Base-by-base conservation (phyloP, 371 early-diverging fungal species). In the Nematocida minor region DNA sequence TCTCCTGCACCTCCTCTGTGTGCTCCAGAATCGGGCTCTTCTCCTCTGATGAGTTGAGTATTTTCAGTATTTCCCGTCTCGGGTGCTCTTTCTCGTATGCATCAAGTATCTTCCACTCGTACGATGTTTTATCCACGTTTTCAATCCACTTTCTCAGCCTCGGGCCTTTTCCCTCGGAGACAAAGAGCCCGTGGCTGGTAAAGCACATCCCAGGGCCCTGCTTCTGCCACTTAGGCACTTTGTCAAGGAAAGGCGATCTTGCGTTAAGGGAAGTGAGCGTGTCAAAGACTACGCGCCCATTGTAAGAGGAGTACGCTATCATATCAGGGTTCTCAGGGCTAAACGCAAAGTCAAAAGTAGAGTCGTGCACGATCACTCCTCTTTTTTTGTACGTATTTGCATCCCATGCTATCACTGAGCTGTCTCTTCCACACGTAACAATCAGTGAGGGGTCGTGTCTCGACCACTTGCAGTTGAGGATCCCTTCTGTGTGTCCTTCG, bases 301-400 rank as follows among this genome's bases (percentile, higher is more conserved):
- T 74, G 47, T 41, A 74, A 16, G 77, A 60, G 29, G 77, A 48
- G 55, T 74, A 74, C 41, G 53, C 60, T 14, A 74, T 55, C 63
- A 62, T 64, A 34, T 74, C 77, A 36, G 77, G 77, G 32, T 74
- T 25, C 47, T 74, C 77, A n/a, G 77, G 77, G 46, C 77, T 74
- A 36, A 74, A 74, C 14, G 40, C 63, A 48, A 74, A 74, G 57
- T 74, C 77, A 51, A 74, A 74, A 14, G 36, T 66, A 4, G 77
- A 36, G 18, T 64, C 77, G 4, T 60, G 22, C 1, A 74, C 51
- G 4, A 74, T 53, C 4, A 74, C 77, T n/a, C 64, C 64, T 48
- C 77, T 18, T 53, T 63, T 63, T 29, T 42, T 41, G 11, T 46
- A 42, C n/a, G 77, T 74, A n/a, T 62, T 63, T 14, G 64, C 64